Evolutionary conservation across 345 rosid genomes (phyloP).

Genomic region (Triadica sebifera): DNA sequence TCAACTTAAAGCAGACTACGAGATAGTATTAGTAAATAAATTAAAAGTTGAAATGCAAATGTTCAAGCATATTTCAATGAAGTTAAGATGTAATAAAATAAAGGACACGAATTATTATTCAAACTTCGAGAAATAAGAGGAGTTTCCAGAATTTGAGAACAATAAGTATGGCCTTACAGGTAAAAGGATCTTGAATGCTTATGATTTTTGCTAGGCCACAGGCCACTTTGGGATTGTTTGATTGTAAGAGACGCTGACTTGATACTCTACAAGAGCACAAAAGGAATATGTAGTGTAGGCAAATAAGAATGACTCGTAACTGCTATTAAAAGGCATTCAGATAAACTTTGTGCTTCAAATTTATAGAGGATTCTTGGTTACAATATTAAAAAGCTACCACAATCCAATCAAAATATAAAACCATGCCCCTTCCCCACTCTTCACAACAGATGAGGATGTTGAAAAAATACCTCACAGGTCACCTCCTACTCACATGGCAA

Average conservation of each 20-base stretch:
- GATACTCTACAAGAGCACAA: conserved; percentile 37
- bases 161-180: conserved; percentile 32
- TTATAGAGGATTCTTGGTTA: not conserved
- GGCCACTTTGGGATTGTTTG: conserved; percentile 32
- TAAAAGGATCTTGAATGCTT: conserved; percentile 18
- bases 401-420: not conserved
- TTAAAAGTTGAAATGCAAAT: not conserved
- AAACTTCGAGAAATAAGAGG: not conserved
- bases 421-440: not conserved
- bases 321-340: not conserved
- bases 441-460: not conserved
- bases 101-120: not conserved
- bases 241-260: conserved; percentile 19
- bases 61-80: conserved; percentile 7
- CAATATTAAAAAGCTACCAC: not conserved
- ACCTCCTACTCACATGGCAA: not conserved
- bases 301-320: not conserved
- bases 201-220: conserved; percentile 29
- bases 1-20: not conserved
- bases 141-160: conserved; percentile 11
- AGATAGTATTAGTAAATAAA: not conserved
- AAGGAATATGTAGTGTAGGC: not conserved
- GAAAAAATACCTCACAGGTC: not conserved
- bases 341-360: not conserved
- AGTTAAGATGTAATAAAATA: not conserved